Conservation (phyloP, 352 stramenopile genomes). For the Pythium coloratum region DNA sequence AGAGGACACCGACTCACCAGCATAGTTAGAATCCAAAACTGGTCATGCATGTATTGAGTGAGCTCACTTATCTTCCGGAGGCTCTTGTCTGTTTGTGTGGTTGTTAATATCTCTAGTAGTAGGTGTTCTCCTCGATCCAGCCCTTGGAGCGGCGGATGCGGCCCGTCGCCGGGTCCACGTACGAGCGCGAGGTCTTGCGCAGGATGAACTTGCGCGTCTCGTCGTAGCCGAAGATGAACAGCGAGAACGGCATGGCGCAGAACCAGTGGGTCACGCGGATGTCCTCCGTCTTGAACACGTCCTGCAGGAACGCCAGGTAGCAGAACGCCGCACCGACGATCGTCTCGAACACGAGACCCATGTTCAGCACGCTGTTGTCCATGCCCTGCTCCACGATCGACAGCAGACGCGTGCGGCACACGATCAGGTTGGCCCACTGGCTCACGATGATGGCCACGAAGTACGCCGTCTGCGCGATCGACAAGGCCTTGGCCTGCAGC, state of each 20-base stretch:
- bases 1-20: conserved; percentile 2
- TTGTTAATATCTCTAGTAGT: conserved; percentile 52
- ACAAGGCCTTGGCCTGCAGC: conserved; percentile 66
- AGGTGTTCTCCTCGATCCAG: conserved; percentile 82
- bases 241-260: conserved; percentile 76
- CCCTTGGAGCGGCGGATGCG: conserved; percentile 56
- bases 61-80: not conserved
- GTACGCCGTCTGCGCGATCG: conserved; percentile 78
- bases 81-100: not conserved
- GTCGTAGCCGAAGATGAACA: conserved; percentile 86
- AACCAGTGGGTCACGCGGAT: conserved; percentile 86
- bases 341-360: conserved; percentile 87
- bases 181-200: conserved; percentile 60
- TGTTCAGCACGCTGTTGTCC: conserved; percentile 87
- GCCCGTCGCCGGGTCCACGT: conserved; percentile 48
- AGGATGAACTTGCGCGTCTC: conserved; percentile 88
- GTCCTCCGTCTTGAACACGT: conserved; percentile 69
- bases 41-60: not conserved
- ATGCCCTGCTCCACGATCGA: conserved; percentile 86
- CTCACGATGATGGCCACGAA: conserved; percentile 78
- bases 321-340: conserved; percentile 69
- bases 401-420: conserved; percentile 87
- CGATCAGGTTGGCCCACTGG: conserved; percentile 84
- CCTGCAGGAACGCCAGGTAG: conserved; percentile 72
- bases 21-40: conserved; percentile 5